Evolutionary conservation across 2,329 filamentous ascomycete genomes (phyloP), one percentile per base, ranked within the genome.

Genomic region (Talaromyces sp.): DNA sequence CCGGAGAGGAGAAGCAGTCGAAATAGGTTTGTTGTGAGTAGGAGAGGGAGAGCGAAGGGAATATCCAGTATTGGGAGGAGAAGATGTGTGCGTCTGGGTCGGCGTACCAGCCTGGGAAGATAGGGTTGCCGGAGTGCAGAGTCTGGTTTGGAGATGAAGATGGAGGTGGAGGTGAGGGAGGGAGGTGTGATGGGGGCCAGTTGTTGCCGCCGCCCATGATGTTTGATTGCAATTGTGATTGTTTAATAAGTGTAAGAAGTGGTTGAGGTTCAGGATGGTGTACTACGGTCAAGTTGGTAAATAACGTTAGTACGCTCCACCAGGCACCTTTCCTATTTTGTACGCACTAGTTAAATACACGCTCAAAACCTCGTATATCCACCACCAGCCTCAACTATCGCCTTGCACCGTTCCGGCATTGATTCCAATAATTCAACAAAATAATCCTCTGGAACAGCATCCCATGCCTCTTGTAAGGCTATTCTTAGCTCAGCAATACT

Each of bases 71-170:
- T 45, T 76, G 69, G 33, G 71, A 73, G 16, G 80, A 71, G 72
- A 82, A 84, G 71, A 80, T 79, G 60, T 78, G 80, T 31, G 75
- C 80, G 70, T 84, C 83, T 0, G 82, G 83, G 64, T 85, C 82
- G 8, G 82, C 83, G 68, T 84, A 84, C 80, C 81, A 83, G 60
- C 81, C 81, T 22, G 52, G 59, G 27, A 84, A 75, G 60, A 84
- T 79, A 6, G 82, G 82, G 63, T 85, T 85, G 45, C 73, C 73
- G 43, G 63, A 62, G 35, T 57, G 49, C 3, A 24, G 57, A 9
- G 9, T 35, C 3, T 64, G 6, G 5, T n/a, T 43, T 13, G 13
- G 10, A 13, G 35, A 37, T 37, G 13, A 8, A 31, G 27, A 31
- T 47, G 56, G 35, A 13, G 35, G 10, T 37, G 13, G 11, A 31